Conservation (phyloP, 2,329 filamentous ascomycete genomes). For the Ilyonectria destructans region DNA sequence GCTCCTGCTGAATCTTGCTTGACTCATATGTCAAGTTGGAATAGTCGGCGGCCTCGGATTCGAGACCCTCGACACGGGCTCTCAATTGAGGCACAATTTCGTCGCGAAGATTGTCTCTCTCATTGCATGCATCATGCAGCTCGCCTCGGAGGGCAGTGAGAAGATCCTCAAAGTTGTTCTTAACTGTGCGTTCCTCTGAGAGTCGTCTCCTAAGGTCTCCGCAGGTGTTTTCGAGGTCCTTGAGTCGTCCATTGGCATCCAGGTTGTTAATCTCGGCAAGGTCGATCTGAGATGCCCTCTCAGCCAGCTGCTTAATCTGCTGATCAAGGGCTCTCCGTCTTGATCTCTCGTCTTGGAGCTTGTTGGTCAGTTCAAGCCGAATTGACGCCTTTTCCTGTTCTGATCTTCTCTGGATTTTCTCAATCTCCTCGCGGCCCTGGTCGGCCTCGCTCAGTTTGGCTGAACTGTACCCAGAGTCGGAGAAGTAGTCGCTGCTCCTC, state of each 20-base stretch:
- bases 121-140: slow-evolving; percentile 85
- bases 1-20: slow-evolving; percentile 89
- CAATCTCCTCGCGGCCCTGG: slow-evolving; percentile 79
- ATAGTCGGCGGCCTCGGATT: slow-evolving; percentile 80
- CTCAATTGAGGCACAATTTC: slow-evolving; percentile 87
- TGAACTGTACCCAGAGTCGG: slow-evolving; percentile 93
- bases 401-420: slow-evolving; percentile 84
- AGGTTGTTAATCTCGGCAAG: slow-evolving; percentile 69
- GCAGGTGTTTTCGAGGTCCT: slow-evolving; percentile 84
- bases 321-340: slow-evolving; percentile 84
- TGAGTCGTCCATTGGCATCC: slow-evolving; percentile 75
- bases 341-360: slow-evolving; percentile 88
- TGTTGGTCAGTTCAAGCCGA: slow-evolving; percentile 86
- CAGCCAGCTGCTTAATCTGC: slow-evolving; percentile 87
- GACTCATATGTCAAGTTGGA: slow-evolving; percentile 85
- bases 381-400: slow-evolving; percentile 94
- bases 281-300: slow-evolving; percentile 79
- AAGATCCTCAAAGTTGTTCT: slow-evolving; percentile 95
- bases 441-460: slow-evolving; percentile 82
- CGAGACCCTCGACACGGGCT: slow-evolving; percentile 83
- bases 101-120: slow-evolving; percentile 92
- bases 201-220: slow-evolving; percentile 89
- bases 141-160: slow-evolving; percentile 88
- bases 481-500: slow-evolving; percentile 97
- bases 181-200: slow-evolving; percentile 87